phyloP scores from a whole-genome alignment of 352 stramenopile species.

The Globisporangium abappressorium region DNA sequence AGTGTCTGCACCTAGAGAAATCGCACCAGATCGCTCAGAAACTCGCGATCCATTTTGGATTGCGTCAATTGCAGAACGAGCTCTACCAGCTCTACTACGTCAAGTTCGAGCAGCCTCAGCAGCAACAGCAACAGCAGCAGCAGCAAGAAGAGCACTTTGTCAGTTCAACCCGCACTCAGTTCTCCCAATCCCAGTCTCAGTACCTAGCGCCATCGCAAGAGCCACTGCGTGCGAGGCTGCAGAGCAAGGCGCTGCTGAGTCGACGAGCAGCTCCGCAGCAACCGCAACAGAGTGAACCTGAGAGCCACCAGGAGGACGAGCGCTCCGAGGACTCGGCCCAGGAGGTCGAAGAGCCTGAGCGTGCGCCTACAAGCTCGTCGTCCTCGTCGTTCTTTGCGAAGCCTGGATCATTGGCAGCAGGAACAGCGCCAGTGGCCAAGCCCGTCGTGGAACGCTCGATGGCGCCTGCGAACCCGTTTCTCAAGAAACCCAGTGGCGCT shows the following conservation, averaged over 20 bases:
- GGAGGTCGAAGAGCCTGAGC: slow-evolving; percentile 4
- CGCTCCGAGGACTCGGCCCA: slow-evolving; percentile 5
- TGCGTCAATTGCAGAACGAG: slow-evolving; percentile 68
- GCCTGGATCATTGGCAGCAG: neutral
- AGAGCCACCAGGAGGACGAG: neutral
- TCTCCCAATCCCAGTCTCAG: slow-evolving; percentile 2
- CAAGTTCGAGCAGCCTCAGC: slow-evolving; percentile 44
- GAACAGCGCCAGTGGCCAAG: neutral
- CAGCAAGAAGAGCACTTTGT: slow-evolving; percentile 14
- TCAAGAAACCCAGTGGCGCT: slow-evolving; percentile 48
- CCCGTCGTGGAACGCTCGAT: slow-evolving; percentile 37
- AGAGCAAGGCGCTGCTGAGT: slow-evolving; percentile 20
- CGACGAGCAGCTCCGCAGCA: slow-evolving; percentile 1
- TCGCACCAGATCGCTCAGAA: slow-evolving; percentile 84
- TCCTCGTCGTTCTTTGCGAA: slow-evolving; percentile 18
- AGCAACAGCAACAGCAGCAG: slow-evolving; percentile 14
- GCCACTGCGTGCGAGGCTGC: slow-evolving; percentile 11
- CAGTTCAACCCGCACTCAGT: neutral
- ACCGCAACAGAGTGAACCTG: neutral
- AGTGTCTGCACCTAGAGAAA: slow-evolving; percentile 81
- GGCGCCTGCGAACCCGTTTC: slow-evolving; percentile 64
- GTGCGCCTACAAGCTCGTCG: neutral
- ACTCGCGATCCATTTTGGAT: slow-evolving; percentile 72
- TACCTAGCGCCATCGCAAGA: neutral
- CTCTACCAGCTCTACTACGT: slow-evolving; percentile 69